Percentiles rank a stretch among this genome's conserved stretches.
These are phyloP conservation scores for Pseudocercospora fuligena DNA, from an alignment of 2,329 filamentous ascomycete genomes.

Conservation along the genomic window DNA sequence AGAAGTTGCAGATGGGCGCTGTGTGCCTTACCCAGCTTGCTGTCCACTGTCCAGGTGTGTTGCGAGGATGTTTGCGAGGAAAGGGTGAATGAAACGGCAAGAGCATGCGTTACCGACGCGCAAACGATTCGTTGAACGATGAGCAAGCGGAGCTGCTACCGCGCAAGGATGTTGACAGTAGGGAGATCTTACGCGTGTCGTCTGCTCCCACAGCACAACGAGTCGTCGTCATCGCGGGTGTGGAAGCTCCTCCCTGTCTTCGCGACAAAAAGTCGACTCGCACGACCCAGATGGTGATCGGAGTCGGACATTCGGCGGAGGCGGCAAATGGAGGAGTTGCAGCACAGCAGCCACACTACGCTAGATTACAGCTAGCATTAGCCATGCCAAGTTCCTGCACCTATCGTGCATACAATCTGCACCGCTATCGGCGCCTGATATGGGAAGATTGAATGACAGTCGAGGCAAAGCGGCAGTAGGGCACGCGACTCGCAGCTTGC, in stretches of 20 bases:
- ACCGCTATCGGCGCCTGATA: neutral
- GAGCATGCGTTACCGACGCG: neutral
- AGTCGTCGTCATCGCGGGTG: slow-evolving; percentile 2
- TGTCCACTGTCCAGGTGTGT: neutral
- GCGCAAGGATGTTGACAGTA: neutral
- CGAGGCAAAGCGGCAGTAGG: neutral
- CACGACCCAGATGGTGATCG: slow-evolving; percentile 1
- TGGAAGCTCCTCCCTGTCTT: neutral
- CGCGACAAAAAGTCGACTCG: neutral
- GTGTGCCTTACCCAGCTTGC: neutral
- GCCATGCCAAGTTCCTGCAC: neutral
- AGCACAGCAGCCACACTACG: neutral
- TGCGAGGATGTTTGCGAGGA: neutral
- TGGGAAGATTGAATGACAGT: too few relatives aligned
- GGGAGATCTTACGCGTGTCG: slow-evolving; percentile 1
- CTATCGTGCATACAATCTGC: neutral
- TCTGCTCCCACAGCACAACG: neutral
- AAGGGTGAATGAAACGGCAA: neutral
- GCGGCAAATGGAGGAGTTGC: neutral
- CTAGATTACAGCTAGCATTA: neutral
- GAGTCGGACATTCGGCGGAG: neutral
- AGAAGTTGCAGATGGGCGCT: neutral
- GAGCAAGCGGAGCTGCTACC: neutral
- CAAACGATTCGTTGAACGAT: neutral
- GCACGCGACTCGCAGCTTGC: neutral